Base-by-base conservation (phyloP, 768 basidiomycete species). In the Agrocybe chaxingu region DNA sequence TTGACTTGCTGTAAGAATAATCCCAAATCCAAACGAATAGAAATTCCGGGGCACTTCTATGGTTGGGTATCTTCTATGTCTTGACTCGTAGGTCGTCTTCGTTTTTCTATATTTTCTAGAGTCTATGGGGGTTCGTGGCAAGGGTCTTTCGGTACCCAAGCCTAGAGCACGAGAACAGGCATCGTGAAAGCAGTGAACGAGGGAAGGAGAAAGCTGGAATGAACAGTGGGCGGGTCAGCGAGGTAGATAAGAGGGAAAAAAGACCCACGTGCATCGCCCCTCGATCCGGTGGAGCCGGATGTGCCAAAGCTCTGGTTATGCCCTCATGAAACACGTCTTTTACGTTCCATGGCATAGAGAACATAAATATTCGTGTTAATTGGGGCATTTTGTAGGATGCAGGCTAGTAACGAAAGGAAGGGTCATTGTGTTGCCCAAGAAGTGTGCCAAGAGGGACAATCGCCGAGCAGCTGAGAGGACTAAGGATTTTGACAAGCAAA, bases 101-200 rank as follows among this genome's bases (percentile, higher is more conserved):
- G 43, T 51, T 16, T 49, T 45, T 54, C 55, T 56, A 54, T 49
- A 56, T 47, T 59, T 59, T 55, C 63, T 61, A 50, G 53, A 46
- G 59, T 62, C 57, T 60, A 57, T 57, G 52, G 51, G 36, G 48
- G 55, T 51, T 40, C 32, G 49, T 56, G 65, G 70, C 67, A 68
- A 68, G 70, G 69, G 70, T 61, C 62, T 59, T 62, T 62, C 57
- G 51, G 61, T 59, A 62, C 63, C 75, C 76, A 68, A 70, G 72
- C 71, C 76, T 75, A 83, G 61, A 67, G 70, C 64, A 71, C 66
- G 66, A 82, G 70, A 61, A 78, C 66, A 71, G 72, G 74, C 79
- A 82, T 83, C 52, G 45, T 57, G 56, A 56, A 59, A 57, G 38
- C 54, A 53, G 51, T 49, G 51, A 51, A 47, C 47, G 43, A 50